Evolutionary conservation across 2,329 filamentous ascomycete species (phyloP), one percentile per base, ranked within the genome.

Genomic region (Colletotrichum endophyticum): DNA sequence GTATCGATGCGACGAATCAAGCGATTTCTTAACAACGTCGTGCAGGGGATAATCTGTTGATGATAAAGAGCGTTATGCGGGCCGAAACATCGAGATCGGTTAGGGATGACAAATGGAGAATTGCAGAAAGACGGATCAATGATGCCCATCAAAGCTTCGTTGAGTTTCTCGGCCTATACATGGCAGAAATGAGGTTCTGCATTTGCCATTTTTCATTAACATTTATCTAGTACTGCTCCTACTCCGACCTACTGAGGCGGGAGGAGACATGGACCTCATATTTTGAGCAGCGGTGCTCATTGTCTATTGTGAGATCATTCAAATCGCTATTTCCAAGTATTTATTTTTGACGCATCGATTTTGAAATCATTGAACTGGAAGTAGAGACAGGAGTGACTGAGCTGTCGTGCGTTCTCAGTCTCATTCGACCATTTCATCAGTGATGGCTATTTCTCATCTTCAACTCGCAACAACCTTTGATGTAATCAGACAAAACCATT

Each of bases 401-500:
- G 44, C n/a, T 53, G 44, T 6, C 2, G 5, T 44, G 19, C 5
- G 3, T 13, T 22, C 44, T 53, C n/a, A 13, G 44, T 53, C 44
- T n/a, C n/a, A 53, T 13, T 22, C 12, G 12, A 22, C n/a, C 16
- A 13, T 53, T 1, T 53, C 44, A 22, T 44, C 39, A 44, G 9
- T 13, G n/a, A 53, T 13, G 44, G 44, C n/a, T 53, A 8, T 1
- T 49, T 11, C 44, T 22, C 44, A 53, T 8, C 44, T 53, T 1
- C 5, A 22, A 22, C 44, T 53, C 44, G 44, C 11, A 13, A 12
- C n/a, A 53, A 25, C 11, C 5, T 1, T 25, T 53, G n/a, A 53
- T 53, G 0, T 0, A 22, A 22, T 12, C 0, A 22, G 11, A 53
- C 6, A 4, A 13, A 53, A 0, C 6, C 44, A 13, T 8, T 0